Conservation (phyloP, 805 yeast species). For the Saccharomycopsis amapae region DNA sequence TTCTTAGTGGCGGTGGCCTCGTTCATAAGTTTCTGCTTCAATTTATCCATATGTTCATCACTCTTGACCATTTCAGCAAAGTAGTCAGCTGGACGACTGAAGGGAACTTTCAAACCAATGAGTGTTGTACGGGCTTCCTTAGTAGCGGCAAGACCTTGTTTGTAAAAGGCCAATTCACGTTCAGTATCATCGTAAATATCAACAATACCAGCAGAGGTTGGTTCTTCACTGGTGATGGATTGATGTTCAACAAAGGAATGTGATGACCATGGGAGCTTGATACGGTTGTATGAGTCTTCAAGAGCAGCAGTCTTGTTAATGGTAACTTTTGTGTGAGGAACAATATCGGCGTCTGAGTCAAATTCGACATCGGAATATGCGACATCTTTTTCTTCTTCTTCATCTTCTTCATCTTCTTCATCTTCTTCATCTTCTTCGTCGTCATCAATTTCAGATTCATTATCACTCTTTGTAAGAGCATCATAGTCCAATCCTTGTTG, state of each 20-base stretch:
- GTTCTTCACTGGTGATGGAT: slow-evolving; percentile 52
- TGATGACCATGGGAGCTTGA: slow-evolving; percentile 51
- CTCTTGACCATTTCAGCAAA: slow-evolving; percentile 98
- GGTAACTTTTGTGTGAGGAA: slow-evolving; percentile 85
- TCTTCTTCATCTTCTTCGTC: slow-evolving; percentile 33
- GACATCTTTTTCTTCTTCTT: slow-evolving; percentile 71
- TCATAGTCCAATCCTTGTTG: slow-evolving; percentile 43
- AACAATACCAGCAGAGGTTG: slow-evolving; percentile 59
- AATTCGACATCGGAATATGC: slow-evolving; percentile 87
- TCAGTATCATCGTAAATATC: slow-evolving; percentile 95
- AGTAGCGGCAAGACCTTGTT: slow-evolving; percentile 86
- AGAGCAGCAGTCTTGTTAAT: slow-evolving; percentile 83
- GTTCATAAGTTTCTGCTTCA: slow-evolving; percentile 70
- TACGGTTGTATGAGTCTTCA: slow-evolving; percentile 58
- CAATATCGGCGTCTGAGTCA: slow-evolving; percentile 91
- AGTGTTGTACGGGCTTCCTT: slow-evolving; percentile 60
- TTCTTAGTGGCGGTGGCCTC: slow-evolving; percentile 48
- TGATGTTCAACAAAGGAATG: slow-evolving; percentile 81
- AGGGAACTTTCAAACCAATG: slow-evolving; percentile 69
- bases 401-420: slow-evolving; percentile 33
- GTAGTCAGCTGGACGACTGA: slow-evolving; percentile 88
- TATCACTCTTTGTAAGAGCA: slow-evolving; percentile 49
- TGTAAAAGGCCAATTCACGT: slow-evolving; percentile 91
- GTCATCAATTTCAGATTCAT: slow-evolving; percentile 35
- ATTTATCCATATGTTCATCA: slow-evolving; percentile 95